Percentiles rank a stretch among this genome's conserved stretches.
These are phyloP conservation scores for Penicillium mononematosum DNA, from an alignment of 495 filamentous ascomycete genomes.

Conservation along the genomic window DNA sequence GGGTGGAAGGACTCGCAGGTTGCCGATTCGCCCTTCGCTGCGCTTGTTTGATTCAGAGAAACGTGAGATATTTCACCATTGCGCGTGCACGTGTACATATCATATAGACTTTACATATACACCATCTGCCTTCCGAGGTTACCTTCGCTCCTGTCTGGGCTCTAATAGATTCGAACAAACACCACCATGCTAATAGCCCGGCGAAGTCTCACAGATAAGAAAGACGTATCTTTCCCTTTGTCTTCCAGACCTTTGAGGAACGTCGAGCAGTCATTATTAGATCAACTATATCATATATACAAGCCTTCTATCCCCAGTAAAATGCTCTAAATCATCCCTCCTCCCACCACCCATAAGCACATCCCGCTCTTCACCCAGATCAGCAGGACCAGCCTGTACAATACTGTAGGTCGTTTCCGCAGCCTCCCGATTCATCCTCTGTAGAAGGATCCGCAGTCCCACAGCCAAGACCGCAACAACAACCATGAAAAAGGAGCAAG, in stretches of 20 bases:
- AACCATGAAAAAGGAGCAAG: constrained; percentile 59
- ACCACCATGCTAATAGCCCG: too few species aligned
- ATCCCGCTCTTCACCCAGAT: constrained; percentile 35
- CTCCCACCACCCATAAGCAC: constrained; percentile 38
- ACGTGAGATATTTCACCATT: not conserved
- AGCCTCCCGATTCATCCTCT: constrained; percentile 38
- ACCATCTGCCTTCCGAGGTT: not conserved
- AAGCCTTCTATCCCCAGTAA: constrained; percentile 27
- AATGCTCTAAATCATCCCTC: constrained; percentile 22
- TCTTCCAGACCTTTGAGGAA: not conserved
- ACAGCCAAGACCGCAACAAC: constrained; percentile 47
- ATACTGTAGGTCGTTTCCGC: constrained; percentile 29
- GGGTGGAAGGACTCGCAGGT: not conserved
- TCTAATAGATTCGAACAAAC: too few species aligned
- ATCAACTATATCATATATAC: constrained; percentile 32
- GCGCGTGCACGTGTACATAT: not conserved
- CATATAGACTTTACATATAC: not conserved
- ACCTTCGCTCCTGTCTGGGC: too few species aligned
- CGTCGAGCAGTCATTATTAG: not conserved
- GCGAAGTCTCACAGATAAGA: too few species aligned
- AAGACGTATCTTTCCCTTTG: too few species aligned
- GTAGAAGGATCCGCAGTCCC: constrained; percentile 47
- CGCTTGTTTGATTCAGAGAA: not conserved
- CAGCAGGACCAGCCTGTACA: constrained; percentile 14
- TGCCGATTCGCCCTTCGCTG: not conserved